phyloP scores from a whole-genome alignment of 2,329 filamentous ascomycete genomes.

The Neospermospora avenae region DNA sequence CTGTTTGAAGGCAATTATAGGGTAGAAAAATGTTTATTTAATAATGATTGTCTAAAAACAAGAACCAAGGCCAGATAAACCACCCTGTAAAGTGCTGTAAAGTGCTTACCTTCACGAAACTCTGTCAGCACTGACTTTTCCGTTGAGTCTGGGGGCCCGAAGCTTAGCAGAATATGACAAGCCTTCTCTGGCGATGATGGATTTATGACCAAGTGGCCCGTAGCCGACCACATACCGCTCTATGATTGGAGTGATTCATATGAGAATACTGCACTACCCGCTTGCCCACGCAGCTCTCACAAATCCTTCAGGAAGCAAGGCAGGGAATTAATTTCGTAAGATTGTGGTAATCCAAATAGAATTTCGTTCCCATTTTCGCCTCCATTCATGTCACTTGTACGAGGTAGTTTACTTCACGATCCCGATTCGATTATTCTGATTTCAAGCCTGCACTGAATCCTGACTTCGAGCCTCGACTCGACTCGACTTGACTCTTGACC shows the following conservation, averaged over 20 bases:
- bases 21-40: too few species aligned
- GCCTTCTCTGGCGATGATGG: slow-evolving; percentile 1
- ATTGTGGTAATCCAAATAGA: too few species aligned
- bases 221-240: background rate
- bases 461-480: background rate
- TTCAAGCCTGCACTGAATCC: background rate
- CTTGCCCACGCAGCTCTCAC: too few species aligned
- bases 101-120: background rate
- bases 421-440: too few species aligned
- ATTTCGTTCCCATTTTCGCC: too few species aligned
- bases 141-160: background rate
- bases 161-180: slow-evolving; percentile 9
- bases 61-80: too few species aligned
- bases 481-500: slow-evolving; percentile 1
- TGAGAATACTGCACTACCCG: too few species aligned
- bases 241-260: background rate
- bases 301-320: background rate
- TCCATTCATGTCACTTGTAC: too few species aligned
- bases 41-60: too few species aligned
- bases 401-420: background rate
- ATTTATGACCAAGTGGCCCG: background rate
- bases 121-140: background rate
- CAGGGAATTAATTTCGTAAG: too few species aligned
- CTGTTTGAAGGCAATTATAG: too few species aligned
- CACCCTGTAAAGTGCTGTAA: background rate